A percentile compares a stretch with the other conserved stretches of the same genome.
phyloP scores from a whole-genome alignment of 2,329 filamentous ascomycete genomes.

The Fusarium illudens region DNA sequence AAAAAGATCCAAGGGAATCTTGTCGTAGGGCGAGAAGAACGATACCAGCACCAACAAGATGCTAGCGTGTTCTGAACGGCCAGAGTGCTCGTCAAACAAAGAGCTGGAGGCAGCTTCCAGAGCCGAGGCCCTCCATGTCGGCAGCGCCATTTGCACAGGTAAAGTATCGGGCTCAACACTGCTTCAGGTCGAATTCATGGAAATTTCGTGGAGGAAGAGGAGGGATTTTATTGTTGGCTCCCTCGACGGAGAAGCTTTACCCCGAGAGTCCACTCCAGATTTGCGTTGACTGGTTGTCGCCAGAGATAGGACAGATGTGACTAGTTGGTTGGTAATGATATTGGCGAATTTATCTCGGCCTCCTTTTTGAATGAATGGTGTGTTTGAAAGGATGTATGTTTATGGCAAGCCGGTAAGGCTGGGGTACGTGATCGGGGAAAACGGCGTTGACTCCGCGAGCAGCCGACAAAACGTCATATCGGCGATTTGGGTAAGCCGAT shows the following conservation, averaged over 20 bases:
- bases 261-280: constrained; percentile 4
- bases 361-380: constrained; percentile 17
- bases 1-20: constrained; percentile 33
- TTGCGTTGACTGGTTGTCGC: constrained; percentile 3
- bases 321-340: background rate
- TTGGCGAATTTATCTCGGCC: background rate
- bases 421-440: constrained; percentile 26
- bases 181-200: background rate
- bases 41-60: constrained; percentile 32
- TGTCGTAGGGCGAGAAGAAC: constrained; percentile 32
- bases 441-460: constrained; percentile 20
- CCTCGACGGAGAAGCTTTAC: constrained; percentile 17
- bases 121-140: constrained; percentile 29
- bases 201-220: constrained; percentile 1
- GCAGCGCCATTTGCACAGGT: constrained; percentile 10
- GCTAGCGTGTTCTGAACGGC: constrained; percentile 29
- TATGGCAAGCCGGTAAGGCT: constrained; percentile 1
- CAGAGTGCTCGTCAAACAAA: constrained; percentile 17
- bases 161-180: background rate
- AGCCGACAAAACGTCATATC: constrained; percentile 26
- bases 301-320: background rate
- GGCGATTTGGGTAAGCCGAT: constrained; percentile 15
- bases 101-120: constrained; percentile 28
- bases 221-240: constrained; percentile 5
- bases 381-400: constrained; percentile 15